Evolutionary conservation across 73 alveolate genomes (phyloP).

Genomic region (Blepharisma japonicum): DNA sequence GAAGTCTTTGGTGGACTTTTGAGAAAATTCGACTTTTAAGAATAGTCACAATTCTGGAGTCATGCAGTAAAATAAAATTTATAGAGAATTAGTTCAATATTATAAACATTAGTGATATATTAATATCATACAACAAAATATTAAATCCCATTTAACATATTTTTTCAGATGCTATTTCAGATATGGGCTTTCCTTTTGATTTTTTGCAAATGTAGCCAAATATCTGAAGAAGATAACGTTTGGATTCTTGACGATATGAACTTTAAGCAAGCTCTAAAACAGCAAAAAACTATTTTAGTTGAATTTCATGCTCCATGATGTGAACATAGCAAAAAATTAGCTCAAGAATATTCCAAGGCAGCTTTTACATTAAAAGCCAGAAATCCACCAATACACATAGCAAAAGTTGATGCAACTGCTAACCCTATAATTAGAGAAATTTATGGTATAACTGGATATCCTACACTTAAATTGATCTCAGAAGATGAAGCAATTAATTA

Average conservation of each 20-base stretch:
- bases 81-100: no score
- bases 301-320: constrained; percentile 1
- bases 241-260: not conserved
- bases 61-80: no score
- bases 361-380: not conserved
- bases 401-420: constrained; percentile 11
- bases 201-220: no score
- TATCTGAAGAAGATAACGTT: not conserved
- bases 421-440: not conserved
- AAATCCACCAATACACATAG: not conserved
- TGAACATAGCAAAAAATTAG: not conserved
- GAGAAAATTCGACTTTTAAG: no score
- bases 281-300: not conserved
- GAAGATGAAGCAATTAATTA: not conserved
- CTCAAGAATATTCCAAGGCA: not conserved
- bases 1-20: no score
- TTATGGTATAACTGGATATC: not conserved
- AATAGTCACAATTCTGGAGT: no score
- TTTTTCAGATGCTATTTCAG: no score
- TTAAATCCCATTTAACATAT: no score
- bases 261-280: not conserved
- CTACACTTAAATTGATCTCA: not conserved
- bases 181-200: no score
- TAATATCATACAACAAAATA: no score
- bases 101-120: no score